Percentiles rank a stretch among this genome's conserved stretches.
These are phyloP conservation scores for Clonostachys byssicola DNA, from an alignment of 2,329 filamentous ascomycete species.

Conservation along the genomic window DNA sequence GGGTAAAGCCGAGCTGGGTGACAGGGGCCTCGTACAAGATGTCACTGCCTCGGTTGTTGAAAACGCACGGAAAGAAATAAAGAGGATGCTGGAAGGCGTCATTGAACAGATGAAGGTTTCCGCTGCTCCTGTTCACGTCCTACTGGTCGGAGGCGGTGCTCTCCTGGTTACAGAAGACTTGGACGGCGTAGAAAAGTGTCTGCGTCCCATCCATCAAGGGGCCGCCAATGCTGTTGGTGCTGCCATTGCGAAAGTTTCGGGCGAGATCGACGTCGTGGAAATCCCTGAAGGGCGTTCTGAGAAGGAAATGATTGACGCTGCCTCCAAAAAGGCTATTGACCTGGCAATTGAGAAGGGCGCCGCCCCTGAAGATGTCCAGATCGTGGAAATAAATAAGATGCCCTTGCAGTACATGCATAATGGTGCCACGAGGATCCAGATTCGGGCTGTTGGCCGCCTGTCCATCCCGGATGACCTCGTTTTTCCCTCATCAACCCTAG, in stretches of 20 bases:
- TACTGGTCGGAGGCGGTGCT: constrained; percentile 55
- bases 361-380: constrained; percentile 23
- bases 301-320: constrained; percentile 29
- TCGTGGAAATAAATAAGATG: constrained; percentile 40
- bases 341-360: constrained; percentile 23
- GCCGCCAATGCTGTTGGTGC: constrained; percentile 59
- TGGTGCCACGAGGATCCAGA: neutral
- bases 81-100: constrained; percentile 40
- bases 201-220: constrained; percentile 45
- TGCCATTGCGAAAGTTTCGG: constrained; percentile 51
- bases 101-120: constrained; percentile 55
- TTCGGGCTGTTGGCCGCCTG: neutral
- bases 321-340: constrained; percentile 24
- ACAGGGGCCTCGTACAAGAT: constrained; percentile 16
- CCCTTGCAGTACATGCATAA: constrained; percentile 1
- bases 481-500: too few species aligned
- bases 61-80: constrained; percentile 26
- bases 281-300: constrained; percentile 31
- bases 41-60: constrained; percentile 12
- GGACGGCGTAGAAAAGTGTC: constrained; percentile 42
- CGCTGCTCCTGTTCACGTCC: constrained; percentile 41
- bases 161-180: constrained; percentile 43
- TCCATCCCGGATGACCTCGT: too few species aligned
- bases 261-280: constrained; percentile 47
- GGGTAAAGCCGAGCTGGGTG: constrained; percentile 21